Conservation (phyloP, 768 basidiomycete species). For the Tremella fuciformis region DNA sequence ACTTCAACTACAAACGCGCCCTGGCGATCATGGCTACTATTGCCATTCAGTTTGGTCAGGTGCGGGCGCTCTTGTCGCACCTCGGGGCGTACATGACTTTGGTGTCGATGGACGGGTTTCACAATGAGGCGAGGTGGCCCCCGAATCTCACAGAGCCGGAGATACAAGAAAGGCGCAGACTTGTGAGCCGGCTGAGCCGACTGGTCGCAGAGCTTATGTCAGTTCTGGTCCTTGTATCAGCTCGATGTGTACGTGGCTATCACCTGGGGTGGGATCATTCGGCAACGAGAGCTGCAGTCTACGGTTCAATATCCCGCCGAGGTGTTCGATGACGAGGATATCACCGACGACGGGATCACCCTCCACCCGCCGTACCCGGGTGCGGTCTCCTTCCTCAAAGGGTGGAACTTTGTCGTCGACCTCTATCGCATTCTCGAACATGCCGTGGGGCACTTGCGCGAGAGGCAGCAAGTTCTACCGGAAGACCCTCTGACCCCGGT, state of each 20-base stretch:
- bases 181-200: constrained; percentile 27
- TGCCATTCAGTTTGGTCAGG: constrained; percentile 37
- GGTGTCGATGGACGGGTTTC: constrained; percentile 31
- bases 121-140: constrained; percentile 40
- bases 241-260: constrained; percentile 36
- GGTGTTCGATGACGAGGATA: constrained; percentile 35
- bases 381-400: constrained; percentile 27
- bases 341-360: constrained; percentile 14
- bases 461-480: neutral
- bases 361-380: neutral
- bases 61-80: constrained; percentile 20
- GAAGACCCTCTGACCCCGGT: constrained; percentile 13
- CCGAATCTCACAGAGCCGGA: constrained; percentile 25
- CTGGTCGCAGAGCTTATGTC: neutral
- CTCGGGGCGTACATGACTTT: constrained; percentile 38
- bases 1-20: constrained; percentile 40
- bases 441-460: constrained; percentile 15
- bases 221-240: constrained; percentile 45
- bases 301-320: constrained; percentile 44
- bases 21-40: constrained; percentile 32
- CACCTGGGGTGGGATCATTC: constrained; percentile 36
- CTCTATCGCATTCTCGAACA: constrained; percentile 47
- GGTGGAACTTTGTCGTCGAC: constrained; percentile 44
- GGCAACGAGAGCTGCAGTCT: constrained; percentile 36
- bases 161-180: constrained; percentile 36